Conservation (phyloP, 73 alveolate genomes). For the Durusdinium trenchii region DNA sequence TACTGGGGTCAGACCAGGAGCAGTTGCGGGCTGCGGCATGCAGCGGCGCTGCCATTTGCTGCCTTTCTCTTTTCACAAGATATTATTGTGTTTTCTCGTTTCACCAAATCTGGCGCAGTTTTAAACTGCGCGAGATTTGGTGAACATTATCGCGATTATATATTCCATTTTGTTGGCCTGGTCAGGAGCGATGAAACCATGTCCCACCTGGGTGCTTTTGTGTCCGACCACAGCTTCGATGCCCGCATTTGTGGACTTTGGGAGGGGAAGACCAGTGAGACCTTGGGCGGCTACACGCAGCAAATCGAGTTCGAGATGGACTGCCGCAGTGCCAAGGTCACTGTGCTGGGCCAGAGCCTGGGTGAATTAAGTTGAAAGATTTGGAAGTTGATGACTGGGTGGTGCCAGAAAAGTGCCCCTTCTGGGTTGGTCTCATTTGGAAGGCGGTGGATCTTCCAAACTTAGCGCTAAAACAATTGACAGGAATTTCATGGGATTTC, state of each 20-base stretch:
- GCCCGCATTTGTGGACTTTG: conserved; percentile 64
- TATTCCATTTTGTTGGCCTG: not conserved
- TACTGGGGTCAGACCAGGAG: conserved; percentile 59
- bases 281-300: conserved; percentile 62
- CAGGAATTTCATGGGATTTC: too few species aligned
- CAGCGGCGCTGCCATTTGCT: too few species aligned
- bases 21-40: not conserved
- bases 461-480: too few species aligned
- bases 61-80: too few species aligned
- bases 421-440: too few species aligned
- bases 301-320: conserved; percentile 8
- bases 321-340: conserved; percentile 56
- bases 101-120: not conserved
- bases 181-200: conserved; percentile 44
- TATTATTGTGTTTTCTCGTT: not conserved
- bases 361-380: not conserved
- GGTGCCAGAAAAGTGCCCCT: too few species aligned
- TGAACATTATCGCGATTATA: not conserved
- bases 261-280: conserved; percentile 81
- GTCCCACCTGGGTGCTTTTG: conserved; percentile 72
- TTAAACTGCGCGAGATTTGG: not conserved
- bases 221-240: conserved; percentile 10
- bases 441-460: too few species aligned
- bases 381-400: too few species aligned
- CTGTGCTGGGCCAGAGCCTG: conserved; percentile 40